phyloP scores from a whole-genome alignment of 805 yeast species.

The Wickerhamiella slavikovae region DNA sequence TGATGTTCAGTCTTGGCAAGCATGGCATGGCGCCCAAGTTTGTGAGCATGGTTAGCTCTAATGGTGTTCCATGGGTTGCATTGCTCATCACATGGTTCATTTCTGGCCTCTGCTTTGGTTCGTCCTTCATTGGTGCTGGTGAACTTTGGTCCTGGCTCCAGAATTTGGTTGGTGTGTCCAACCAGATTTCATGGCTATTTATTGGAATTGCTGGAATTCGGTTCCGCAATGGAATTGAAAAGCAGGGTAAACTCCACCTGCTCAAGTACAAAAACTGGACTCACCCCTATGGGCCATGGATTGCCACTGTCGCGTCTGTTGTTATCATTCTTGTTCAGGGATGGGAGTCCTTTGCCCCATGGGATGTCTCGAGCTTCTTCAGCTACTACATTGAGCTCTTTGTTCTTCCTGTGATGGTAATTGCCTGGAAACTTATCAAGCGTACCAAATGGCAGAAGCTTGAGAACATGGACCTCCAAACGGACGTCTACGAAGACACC shows the following conservation, averaged over 20 bases:
- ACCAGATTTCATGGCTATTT: slow-evolving; percentile 41
- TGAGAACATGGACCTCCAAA: slow-evolving; percentile 59
- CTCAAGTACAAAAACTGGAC: slow-evolving; percentile 30
- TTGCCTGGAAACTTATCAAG: slow-evolving; percentile 36
- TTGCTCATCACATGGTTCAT: slow-evolving; percentile 28
- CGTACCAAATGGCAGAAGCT: slow-evolving; percentile 44
- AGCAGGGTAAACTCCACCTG: slow-evolving; percentile 22
- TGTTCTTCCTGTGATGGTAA: slow-evolving; percentile 30
- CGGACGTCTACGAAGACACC: slow-evolving; percentile 43
- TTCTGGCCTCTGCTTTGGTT: slow-evolving; percentile 40
- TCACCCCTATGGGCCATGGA: slow-evolving; percentile 29
- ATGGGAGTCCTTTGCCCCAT: slow-evolving; percentile 42
- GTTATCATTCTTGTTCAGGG: slow-evolving; percentile 40
- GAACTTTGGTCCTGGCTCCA: slow-evolving; percentile 34
- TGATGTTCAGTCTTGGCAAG: slow-evolving; percentile 36
- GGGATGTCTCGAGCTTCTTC: slow-evolving; percentile 44
- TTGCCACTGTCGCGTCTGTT: slow-evolving; percentile 26
- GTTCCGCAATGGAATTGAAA: slow-evolving; percentile 27
- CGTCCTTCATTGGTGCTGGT: slow-evolving; percentile 31
- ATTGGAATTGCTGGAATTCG: slow-evolving; percentile 34
- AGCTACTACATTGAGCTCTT: slow-evolving; percentile 46
- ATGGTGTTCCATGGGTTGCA: slow-evolving; percentile 33
- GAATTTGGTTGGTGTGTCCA: slow-evolving; percentile 40
- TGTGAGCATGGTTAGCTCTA: slow-evolving; percentile 25
- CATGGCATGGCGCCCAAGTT: slow-evolving; percentile 39